These are phyloP conservation scores for Mucor lusitanicus DNA, from an alignment of 371 early-diverging fungal species.

Conservation along the genomic window DNA sequence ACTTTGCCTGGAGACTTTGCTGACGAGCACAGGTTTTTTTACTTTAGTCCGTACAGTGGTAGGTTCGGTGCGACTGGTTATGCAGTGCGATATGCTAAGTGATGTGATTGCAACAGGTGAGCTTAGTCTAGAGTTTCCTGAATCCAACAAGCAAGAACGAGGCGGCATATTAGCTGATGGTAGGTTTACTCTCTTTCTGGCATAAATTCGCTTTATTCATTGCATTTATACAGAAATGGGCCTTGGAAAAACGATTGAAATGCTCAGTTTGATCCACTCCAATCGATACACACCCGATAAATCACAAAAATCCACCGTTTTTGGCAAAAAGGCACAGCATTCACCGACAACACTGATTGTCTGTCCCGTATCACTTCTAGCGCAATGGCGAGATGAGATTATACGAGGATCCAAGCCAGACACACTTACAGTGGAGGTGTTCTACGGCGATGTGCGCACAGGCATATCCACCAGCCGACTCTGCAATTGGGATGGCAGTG, in stretches of 20 bases:
- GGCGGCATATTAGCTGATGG: slow-evolving; percentile 80
- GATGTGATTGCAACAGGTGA: slow-evolving; percentile 30
- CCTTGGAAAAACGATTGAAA: slow-evolving; percentile 88
- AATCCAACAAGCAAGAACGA: slow-evolving; percentile 49
- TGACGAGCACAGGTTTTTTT: slow-evolving; percentile 39
- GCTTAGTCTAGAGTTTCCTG: slow-evolving; percentile 57
- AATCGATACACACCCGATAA: slow-evolving; percentile 34
- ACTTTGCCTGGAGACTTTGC: slow-evolving; percentile 39
- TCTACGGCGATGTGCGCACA: slow-evolving; percentile 56
- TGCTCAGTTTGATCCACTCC: slow-evolving; percentile 72
- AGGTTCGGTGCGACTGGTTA: background rate
- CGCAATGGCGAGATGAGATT: slow-evolving; percentile 77
- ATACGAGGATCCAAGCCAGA: slow-evolving; percentile 47
- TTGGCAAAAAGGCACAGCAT: background rate
- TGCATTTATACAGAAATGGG: slow-evolving; percentile 75
- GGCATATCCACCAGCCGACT: slow-evolving; percentile 4
- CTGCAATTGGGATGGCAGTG: slow-evolving; percentile 37
- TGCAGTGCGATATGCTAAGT: background rate
- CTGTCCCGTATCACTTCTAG: slow-evolving; percentile 71
- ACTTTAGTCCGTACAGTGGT: slow-evolving; percentile 67
- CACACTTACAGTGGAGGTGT: slow-evolving; percentile 49
- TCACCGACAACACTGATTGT: slow-evolving; percentile 67
- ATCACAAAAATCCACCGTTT: background rate
- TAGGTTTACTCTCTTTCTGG: slow-evolving; percentile 1
- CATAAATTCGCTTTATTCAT: background rate